These are phyloP conservation scores for Zygosaccharomyces kombuchaensis DNA, from an alignment of 805 yeast genomes.

Conservation along the genomic window DNA sequence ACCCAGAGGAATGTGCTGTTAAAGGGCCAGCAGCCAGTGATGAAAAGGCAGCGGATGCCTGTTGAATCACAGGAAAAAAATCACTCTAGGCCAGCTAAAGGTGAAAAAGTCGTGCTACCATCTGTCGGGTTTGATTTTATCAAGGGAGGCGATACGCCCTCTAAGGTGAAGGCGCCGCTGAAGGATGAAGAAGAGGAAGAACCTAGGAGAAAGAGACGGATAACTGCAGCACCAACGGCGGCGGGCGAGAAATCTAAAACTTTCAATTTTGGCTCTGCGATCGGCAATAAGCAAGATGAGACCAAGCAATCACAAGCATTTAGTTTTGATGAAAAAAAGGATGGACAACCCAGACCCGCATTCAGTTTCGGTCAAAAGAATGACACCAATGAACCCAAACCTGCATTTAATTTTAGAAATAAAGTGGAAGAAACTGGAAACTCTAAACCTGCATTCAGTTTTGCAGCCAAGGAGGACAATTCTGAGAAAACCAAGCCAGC, in stretches of 20 bases:
- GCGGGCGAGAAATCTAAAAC: too few species aligned
- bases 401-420: too few species aligned
- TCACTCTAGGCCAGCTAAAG: neutral
- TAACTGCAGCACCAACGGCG: neutral
- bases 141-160: conserved; percentile 22
- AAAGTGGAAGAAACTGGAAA: too few species aligned
- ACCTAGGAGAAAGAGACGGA: conserved; percentile 10
- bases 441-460: conserved; percentile 6
- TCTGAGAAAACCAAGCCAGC: conserved; percentile 6
- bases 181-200: conserved; percentile 7
- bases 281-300: neutral
- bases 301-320: neutral
- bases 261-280: neutral
- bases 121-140: conserved; percentile 34
- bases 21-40: conserved; percentile 10
- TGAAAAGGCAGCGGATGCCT: neutral
- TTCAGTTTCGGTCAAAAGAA: conserved; percentile 1
- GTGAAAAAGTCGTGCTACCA: conserved; percentile 20
- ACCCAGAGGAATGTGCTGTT: conserved; percentile 17
- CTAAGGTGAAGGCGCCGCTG: conserved; percentile 10
- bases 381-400: too few species aligned
- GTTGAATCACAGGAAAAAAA: neutral
- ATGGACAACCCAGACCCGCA: neutral
- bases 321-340: neutral
- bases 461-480: conserved; percentile 5